These are phyloP conservation scores for Beauveria bassiana DNA, from an alignment of 2,329 filamentous ascomycete genomes.

Conservation along the genomic window DNA sequence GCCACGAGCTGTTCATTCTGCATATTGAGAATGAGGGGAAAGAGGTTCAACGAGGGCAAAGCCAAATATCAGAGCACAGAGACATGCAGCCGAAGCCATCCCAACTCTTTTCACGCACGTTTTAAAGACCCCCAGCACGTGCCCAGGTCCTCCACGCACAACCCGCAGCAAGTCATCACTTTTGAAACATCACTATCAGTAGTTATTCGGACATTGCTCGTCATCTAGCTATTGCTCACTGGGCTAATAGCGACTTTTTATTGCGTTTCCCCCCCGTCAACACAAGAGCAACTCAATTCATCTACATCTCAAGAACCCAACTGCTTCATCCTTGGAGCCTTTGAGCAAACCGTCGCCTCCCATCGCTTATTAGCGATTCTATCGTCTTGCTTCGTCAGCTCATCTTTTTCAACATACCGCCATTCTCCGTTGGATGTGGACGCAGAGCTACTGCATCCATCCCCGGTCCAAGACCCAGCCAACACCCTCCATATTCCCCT, in stretches of 20 bases:
- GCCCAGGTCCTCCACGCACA: neutral
- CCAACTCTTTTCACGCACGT: neutral
- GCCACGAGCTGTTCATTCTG: neutral
- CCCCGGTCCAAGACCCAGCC: neutral
- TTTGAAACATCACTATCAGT: neutral
- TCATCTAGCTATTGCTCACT: neutral
- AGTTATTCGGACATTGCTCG: neutral
- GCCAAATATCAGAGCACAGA: neutral
- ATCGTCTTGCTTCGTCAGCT: neutral
- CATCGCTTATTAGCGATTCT: neutral
- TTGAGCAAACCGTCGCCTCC: neutral
- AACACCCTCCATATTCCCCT: neutral
- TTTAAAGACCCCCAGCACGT: neutral
- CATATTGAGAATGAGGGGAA: no score
- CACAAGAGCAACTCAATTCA: no score
- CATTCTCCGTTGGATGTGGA: neutral
- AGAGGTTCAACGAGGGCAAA: no score
- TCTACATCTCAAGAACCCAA: no score
- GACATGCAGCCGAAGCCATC: neutral
- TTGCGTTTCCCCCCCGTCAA: neutral
- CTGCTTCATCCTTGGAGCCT: neutral
- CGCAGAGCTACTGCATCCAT: slow-evolving; percentile 4
- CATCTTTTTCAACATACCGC: neutral
- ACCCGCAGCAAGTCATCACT: neutral
- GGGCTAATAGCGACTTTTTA: neutral